A percentile compares a stretch with the other conserved stretches of the same genome.
phyloP scores from a whole-genome alignment of 495 filamentous ascomycete genomes.

The Diplogelasinospora grovesii region DNA sequence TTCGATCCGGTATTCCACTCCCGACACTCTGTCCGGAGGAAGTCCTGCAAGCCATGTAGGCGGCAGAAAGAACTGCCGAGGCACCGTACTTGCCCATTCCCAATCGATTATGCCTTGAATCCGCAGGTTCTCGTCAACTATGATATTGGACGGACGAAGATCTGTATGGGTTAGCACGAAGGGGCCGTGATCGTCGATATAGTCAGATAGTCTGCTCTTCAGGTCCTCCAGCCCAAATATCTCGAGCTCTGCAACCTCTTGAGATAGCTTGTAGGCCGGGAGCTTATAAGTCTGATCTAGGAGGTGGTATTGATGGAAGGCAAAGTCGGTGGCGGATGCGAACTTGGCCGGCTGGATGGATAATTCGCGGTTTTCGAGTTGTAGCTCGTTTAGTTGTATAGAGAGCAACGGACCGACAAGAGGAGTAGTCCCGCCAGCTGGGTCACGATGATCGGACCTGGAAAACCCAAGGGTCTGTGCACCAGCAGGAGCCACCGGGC shows the following conservation, averaged over 20 bases:
- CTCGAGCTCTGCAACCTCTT: slow-evolving; percentile 6
- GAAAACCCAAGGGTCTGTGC: no score
- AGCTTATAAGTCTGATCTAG: slow-evolving; percentile 9
- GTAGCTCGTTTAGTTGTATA: slow-evolving; percentile 11
- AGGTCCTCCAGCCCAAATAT: slow-evolving; percentile 11
- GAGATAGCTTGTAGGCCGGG: slow-evolving; percentile 9
- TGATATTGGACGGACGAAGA: slow-evolving; percentile 24
- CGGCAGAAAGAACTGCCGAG: slow-evolving; percentile 7
- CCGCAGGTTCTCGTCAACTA: slow-evolving; percentile 27
- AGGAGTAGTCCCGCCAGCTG: slow-evolving; percentile 9
- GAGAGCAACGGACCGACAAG: slow-evolving; percentile 10
- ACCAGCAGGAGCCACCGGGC: no score
- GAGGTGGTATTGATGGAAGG: slow-evolving; percentile 11
- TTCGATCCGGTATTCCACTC: slow-evolving; percentile 5
- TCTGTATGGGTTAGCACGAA: slow-evolving; percentile 25
- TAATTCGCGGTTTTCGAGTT: slow-evolving; percentile 9
- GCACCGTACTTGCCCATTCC: slow-evolving; percentile 28
- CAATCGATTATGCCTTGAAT: slow-evolving; percentile 38
- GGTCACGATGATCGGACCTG: no score
- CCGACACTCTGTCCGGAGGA: slow-evolving; percentile 3
- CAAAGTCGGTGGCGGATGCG: slow-evolving; percentile 10
- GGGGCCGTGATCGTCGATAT: slow-evolving; percentile 9
- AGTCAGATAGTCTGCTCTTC: slow-evolving; percentile 10
- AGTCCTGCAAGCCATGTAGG: slow-evolving; percentile 8
- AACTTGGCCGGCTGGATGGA: slow-evolving; percentile 10